Evolutionary conservation across 2,329 filamentous ascomycete genomes (phyloP).

Genomic region (Colletotrichum karsti): DNA sequence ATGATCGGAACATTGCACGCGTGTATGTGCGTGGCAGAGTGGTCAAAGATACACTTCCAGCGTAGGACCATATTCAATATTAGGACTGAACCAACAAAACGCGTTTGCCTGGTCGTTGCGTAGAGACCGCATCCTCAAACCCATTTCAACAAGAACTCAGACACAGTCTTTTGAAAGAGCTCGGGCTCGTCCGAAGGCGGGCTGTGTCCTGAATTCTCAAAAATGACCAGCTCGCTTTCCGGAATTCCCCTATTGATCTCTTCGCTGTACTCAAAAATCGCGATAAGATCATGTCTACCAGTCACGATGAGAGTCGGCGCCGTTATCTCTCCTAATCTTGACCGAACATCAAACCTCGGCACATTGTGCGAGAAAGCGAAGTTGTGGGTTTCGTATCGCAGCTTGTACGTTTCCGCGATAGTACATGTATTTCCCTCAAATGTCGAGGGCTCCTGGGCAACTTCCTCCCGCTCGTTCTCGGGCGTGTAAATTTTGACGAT

Average conservation of each 20-base stretch:
- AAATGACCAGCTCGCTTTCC: conserved; percentile 31
- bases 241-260: conserved; percentile 30
- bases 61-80: neutral
- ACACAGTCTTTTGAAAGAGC: conserved; percentile 23
- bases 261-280: conserved; percentile 31
- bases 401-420: neutral
- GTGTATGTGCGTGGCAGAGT: conserved; percentile 60
- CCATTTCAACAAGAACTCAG: conserved; percentile 19
- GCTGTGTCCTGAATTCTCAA: conserved; percentile 34
- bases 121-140: neutral
- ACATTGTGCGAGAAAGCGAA: conserved; percentile 32
- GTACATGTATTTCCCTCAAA: neutral
- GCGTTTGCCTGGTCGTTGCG: too few relatives aligned
- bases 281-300: conserved; percentile 33
- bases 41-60: conserved; percentile 20
- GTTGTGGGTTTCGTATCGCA: conserved; percentile 35
- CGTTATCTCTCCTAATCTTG: conserved; percentile 26
- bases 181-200: conserved; percentile 32
- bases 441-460: neutral
- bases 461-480: neutral
- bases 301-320: conserved; percentile 32
- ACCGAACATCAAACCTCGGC: conserved; percentile 33
- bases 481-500: conserved; percentile 31
- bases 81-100: too few relatives aligned
- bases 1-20: conserved; percentile 66